Conservation (phyloP, 768 basidiomycete genomes). For the Leccinum barrowsii region DNA sequence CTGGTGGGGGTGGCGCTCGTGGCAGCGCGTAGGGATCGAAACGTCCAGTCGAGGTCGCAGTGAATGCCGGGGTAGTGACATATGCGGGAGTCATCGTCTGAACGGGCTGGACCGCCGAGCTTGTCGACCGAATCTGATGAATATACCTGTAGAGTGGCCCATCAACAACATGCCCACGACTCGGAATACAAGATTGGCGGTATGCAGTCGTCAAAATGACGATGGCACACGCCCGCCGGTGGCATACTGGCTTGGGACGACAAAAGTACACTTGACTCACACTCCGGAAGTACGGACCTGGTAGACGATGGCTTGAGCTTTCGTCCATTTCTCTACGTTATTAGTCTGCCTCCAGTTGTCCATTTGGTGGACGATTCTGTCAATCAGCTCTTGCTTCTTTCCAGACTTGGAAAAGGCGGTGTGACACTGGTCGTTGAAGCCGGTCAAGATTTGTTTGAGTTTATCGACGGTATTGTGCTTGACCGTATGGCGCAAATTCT, state of each 20-base stretch:
- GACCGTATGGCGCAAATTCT: slow-evolving; percentile 70
- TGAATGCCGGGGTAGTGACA: slow-evolving; percentile 21
- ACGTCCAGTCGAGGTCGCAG: slow-evolving; percentile 35
- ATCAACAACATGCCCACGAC: slow-evolving; percentile 17
- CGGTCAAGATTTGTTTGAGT: slow-evolving; percentile 76
- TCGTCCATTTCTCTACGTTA: slow-evolving; percentile 63
- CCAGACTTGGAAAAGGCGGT: slow-evolving; percentile 69
- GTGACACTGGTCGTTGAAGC: slow-evolving; percentile 75
- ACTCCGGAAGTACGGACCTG: slow-evolving; percentile 63
- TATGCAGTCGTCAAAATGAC: slow-evolving; percentile 3
- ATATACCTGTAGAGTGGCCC: slow-evolving; percentile 23
- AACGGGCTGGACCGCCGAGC: slow-evolving; percentile 24
- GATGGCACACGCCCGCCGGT: slow-evolving; percentile 8
- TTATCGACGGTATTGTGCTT: slow-evolving; percentile 80
- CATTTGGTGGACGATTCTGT: slow-evolving; percentile 60
- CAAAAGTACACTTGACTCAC: slow-evolving; percentile 47
- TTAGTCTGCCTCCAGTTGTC: slow-evolving; percentile 57
- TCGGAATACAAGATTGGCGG: slow-evolving; percentile 1
- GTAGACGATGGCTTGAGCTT: slow-evolving; percentile 60
- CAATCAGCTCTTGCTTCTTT: slow-evolving; percentile 85
- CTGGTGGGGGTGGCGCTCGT: slow-evolving; percentile 38
- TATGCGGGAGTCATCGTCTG: slow-evolving; percentile 22
- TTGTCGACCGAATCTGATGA: slow-evolving; percentile 24
- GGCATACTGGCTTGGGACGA: slow-evolving; percentile 9
- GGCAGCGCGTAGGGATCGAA: slow-evolving; percentile 70